phyloP scores from a whole-genome alignment of 345 rosid species.

The Lenwebbia sp. region DNA sequence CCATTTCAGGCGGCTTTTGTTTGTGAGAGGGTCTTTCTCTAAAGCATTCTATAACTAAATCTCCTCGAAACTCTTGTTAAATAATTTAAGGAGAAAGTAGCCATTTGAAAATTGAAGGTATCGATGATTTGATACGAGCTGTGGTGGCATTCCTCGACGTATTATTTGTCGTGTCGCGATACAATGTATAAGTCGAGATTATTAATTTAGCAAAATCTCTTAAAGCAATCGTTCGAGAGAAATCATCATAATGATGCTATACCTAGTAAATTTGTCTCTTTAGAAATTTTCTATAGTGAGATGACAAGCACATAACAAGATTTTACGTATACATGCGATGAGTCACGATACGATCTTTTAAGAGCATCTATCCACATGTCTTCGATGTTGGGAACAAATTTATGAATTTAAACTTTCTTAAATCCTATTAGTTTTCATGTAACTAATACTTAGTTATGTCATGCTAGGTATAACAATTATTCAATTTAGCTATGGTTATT shows the following conservation, averaged over 20 bases:
- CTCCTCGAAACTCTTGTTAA: not conserved
- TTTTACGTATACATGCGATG: not conserved
- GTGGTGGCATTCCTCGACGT: not conserved
- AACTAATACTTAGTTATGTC: not conserved
- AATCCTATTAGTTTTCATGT: not conserved
- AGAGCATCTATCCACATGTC: rapidly evolving
- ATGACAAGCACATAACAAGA: not conserved
- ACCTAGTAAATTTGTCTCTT: not conserved
- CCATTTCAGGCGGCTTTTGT: not conserved
- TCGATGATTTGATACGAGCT: not conserved
- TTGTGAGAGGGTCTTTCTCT: not conserved
- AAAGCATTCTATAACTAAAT: not conserved
- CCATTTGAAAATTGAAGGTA: not conserved
- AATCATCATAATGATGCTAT: not conserved
- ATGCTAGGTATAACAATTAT: not conserved
- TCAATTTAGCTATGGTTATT: not conserved
- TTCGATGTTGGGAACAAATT: not conserved
- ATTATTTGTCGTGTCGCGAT: not conserved
- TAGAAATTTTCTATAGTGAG: not conserved
- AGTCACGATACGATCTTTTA: rapidly evolving
- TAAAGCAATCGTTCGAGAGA: not conserved
- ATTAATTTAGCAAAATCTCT: not conserved
- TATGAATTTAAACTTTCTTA: not conserved
- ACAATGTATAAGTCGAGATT: not conserved
- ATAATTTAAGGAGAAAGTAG: not conserved